Base-by-base conservation (phyloP, 139 green algal genomes). In the Tetraselmis chui region DNA sequence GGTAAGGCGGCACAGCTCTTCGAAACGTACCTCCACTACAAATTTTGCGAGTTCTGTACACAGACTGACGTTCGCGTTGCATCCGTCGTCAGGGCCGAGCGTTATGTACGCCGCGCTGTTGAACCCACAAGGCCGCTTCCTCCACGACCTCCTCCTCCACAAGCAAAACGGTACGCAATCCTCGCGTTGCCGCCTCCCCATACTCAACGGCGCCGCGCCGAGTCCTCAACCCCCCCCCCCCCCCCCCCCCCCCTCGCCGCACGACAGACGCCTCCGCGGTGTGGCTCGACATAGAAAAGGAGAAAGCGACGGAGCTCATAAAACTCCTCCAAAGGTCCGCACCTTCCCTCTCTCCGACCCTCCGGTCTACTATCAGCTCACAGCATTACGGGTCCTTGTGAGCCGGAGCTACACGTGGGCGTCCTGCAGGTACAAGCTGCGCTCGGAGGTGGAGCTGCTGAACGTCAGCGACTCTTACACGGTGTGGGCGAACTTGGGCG, bases 381-480 rank as follows among this genome's bases (percentile, higher is more conserved):
- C n/a, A n/a, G n/a, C n/a, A n/a, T n/a, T n/a, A n/a, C n/a, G n/a
- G n/a, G n/a, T n/a, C n/a, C n/a, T n/a, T n/a, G n/a, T n/a, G n/a
- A n/a, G n/a, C n/a, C n/a, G n/a, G n/a, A n/a, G n/a, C n/a, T n/a
- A n/a, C n/a, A n/a, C n/a, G n/a, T n/a, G n/a, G n/a, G 5, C 2
- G 31, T 5, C 18, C 32, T 78, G 28, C 85, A 95, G 90, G 84
- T 95, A 97, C 83, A 94, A 91, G 80, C 86, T 97, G 79, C 84
- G 94, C 2, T 84, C 91, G 23, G 89, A 91, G 28, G 82, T 97
- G 1, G 81, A 88, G 23, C 88, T 97, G 2, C 31, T 79, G 1
- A 91, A 97, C 79, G 87, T 92, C 2, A 91, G 86, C 18, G 28
- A 83, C 0, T 18, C 86, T 24, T 85, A 86, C 29, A 28, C 30